Base-by-base conservation (phyloP, 192 early-diverging fungal genomes). In the Jimgerdemannia lactiflua region DNA sequence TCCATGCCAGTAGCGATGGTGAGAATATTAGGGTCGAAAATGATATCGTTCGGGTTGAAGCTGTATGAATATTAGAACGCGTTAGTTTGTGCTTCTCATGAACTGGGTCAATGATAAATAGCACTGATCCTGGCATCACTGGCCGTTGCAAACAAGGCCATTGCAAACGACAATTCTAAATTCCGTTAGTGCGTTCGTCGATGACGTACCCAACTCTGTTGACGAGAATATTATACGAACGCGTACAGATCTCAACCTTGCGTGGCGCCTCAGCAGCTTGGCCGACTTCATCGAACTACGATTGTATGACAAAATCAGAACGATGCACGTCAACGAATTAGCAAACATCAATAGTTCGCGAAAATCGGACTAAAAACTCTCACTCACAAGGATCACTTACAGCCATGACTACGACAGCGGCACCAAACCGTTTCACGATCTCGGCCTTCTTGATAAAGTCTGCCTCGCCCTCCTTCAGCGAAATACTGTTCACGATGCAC, bases 1-100 rank as follows among this genome's bases (percentile, higher is more conserved):
- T 98, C 96, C 92, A 98, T 91, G 59, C 97, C 97, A 0, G 96
- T 98, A 76, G 94, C 94, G 82, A 98, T 97, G 42, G 96, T 97
- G 79, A 97, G 83, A 78, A 98, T 98, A 85, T 97, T 97, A 73
- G 95, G 95, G 75, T 98, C 95, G 76, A 90, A 89, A 70, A 92
- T 91, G 65, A 76, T 78, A 64, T 77, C 81, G 19, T 82, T 69
- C 39, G 81, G 81, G 42, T 82, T 82, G 59, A 82, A 77, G 18
- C 78, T 78, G 71, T 2, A 59, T 3, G 49, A n/a, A 18, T 14
- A 69, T 70, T 40, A 42, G 42, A 11, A 70, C 4, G 54, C 29
- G 29, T 29, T 59, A 14, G 49, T 59, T 59, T 59, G 14, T 59
- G 29, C 29, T 29, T 29, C 29, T 29, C 29, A 0, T 29, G 29